Conservation (phyloP, 768 basidiomycete genomes). For the Pholiota conissans region DNA sequence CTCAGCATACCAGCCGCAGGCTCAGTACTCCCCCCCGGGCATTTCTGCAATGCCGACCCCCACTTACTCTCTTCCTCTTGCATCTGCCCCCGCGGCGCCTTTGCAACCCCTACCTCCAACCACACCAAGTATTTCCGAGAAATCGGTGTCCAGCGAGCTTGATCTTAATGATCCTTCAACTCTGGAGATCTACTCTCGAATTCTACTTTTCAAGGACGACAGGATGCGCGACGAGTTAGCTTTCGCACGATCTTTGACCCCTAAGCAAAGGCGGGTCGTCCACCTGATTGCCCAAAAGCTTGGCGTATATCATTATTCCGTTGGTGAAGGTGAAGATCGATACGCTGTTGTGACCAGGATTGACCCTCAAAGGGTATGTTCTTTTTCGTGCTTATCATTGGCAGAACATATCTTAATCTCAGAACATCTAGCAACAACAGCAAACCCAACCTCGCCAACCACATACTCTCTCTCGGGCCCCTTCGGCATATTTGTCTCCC, state of each 20-base stretch:
- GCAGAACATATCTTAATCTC: conserved; percentile 12
- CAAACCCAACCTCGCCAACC: conserved; percentile 47
- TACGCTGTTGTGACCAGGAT: conserved; percentile 94
- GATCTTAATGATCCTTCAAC: conserved; percentile 96
- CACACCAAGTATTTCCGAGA: conserved; percentile 67
- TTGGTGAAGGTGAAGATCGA: conserved; percentile 90
- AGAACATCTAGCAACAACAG: conserved; percentile 29
- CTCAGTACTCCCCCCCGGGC: conserved; percentile 69
- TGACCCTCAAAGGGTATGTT: conserved; percentile 76
- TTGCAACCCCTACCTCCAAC: conserved; percentile 55
- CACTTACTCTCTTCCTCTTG: conserved; percentile 42
- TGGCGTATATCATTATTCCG: conserved; percentile 91
- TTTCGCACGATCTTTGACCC: conserved; percentile 83
- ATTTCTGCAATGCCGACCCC: conserved; percentile 44
- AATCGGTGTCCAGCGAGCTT: conserved; percentile 67
- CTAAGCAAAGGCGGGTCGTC: conserved; percentile 88
- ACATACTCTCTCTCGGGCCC: conserved; percentile 77
- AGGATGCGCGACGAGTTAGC: conserved; percentile 96
- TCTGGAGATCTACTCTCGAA: conserved; percentile 95
- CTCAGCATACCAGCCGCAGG: conserved; percentile 56
- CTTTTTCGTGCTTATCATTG: conserved; percentile 11
- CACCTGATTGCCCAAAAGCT: conserved; percentile 97
- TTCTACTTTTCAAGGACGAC: conserved; percentile 97
- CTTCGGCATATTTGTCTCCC: conserved; percentile 76
- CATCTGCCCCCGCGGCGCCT: conserved; percentile 51